Conservation (phyloP, 352 stramenopile genomes). For the Paralagenidium karlingii region DNA sequence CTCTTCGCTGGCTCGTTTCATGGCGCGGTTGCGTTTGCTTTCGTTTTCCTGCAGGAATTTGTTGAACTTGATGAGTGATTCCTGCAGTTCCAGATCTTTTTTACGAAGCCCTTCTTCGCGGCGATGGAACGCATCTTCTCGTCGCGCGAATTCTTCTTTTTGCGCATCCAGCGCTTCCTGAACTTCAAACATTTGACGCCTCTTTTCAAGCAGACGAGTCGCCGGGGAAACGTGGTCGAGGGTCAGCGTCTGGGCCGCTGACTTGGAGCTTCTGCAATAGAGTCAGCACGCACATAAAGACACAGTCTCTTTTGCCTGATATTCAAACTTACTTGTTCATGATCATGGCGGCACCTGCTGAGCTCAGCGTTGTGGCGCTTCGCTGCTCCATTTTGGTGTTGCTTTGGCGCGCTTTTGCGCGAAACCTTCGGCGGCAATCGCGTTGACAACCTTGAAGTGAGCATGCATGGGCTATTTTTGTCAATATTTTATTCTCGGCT, state of each 20-base stretch:
- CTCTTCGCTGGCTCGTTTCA: constrained; percentile 87
- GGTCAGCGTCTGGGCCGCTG: constrained; percentile 80
- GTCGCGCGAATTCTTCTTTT: constrained; percentile 88
- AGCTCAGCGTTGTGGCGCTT: too few species aligned
- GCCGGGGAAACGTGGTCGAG: constrained; percentile 89
- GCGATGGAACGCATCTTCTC: constrained; percentile 86
- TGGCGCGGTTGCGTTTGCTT: constrained; percentile 86
- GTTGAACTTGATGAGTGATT: constrained; percentile 95
- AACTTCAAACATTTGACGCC: constrained; percentile 92
- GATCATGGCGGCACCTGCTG: constrained; percentile 51
- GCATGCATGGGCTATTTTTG: too few species aligned
- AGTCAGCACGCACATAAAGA: too few species aligned
- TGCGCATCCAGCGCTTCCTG: constrained; percentile 89
- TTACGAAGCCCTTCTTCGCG: constrained; percentile 87
- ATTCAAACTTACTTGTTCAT: constrained; percentile 26
- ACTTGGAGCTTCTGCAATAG: constrained; percentile 25
- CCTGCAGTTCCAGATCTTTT: constrained; percentile 91
- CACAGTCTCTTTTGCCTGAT: too few species aligned
- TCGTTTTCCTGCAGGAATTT: constrained; percentile 93
- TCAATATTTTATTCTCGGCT: too few species aligned
- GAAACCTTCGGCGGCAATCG: too few species aligned
- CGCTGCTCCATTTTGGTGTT: too few species aligned
- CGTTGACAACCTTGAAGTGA: too few species aligned
- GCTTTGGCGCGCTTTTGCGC: too few species aligned
- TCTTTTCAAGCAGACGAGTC: constrained; percentile 89